These are phyloP conservation scores for Trypanosoma theileri DNA, from an alignment of 208 protist species.

Conservation along the genomic window DNA sequence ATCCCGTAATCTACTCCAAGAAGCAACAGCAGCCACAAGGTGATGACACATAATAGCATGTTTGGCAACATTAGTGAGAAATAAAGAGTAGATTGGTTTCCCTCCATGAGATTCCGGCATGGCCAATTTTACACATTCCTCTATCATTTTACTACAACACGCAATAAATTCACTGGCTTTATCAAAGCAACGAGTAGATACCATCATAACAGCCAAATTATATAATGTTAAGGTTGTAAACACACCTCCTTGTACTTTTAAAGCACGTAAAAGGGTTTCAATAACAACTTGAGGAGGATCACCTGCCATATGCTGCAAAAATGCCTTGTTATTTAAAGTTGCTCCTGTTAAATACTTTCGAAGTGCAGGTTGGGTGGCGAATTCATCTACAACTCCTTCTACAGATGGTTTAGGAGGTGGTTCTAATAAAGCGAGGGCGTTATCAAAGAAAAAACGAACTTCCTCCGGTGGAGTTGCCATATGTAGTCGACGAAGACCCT, in stretches of 20 bases:
- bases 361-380: conserved; percentile 27
- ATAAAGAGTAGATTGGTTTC: conserved; percentile 21
- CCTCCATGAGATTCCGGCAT: conserved; percentile 3
- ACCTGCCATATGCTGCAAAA: conserved; percentile 30
- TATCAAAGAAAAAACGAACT: conserved; percentile 47
- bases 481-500: conserved; percentile 49
- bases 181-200: conserved; percentile 56
- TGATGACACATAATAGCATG: conserved; percentile 74
- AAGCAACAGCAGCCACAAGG: conserved; percentile 66
- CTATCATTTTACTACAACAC: conserved; percentile 69
- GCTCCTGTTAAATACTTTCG: conserved; percentile 31
- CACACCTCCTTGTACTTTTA: conserved; percentile 40
- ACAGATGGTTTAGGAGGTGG: conserved; percentile 1
- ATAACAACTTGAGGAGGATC: conserved; percentile 24
- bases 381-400: conserved; percentile 9
- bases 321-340: conserved; percentile 57
- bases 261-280: conserved; percentile 47
- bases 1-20: conserved; percentile 51
- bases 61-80: conserved; percentile 37
- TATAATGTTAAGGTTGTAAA: conserved; percentile 66
- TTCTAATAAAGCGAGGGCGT: conserved; percentile 42
- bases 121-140: conserved; percentile 37
- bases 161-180: conserved; percentile 68
- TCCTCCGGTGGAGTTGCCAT: conserved; percentile 43
- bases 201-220: conserved; percentile 70